phyloP scores from a whole-genome alignment of 2,329 filamentous ascomycete genomes.

The Aaosphaeria arxii region DNA sequence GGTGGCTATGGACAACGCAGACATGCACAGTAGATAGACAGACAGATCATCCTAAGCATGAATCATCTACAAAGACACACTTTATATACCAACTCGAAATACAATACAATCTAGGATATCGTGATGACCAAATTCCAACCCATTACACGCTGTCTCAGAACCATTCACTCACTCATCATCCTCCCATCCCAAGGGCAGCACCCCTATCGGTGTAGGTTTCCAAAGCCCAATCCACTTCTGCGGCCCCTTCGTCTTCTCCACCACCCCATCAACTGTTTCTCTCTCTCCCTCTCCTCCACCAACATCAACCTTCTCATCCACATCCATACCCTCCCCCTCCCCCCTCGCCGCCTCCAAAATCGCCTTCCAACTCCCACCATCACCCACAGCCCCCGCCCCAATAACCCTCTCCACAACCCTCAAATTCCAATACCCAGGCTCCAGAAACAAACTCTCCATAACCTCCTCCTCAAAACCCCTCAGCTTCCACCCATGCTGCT shows the following conservation, averaged over 20 bases:
- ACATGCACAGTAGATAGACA: no score
- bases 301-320: not conserved
- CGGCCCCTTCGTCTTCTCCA: slow-evolving; percentile 18
- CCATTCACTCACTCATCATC: slow-evolving; percentile 14
- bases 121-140: not conserved
- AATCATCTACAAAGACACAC: no score
- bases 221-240: slow-evolving; percentile 30
- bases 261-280: not conserved
- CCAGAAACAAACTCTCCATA: slow-evolving; percentile 32
- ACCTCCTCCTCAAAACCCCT: slow-evolving; percentile 1
- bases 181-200: slow-evolving; percentile 21
- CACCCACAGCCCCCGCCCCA: slow-evolving; percentile 10
- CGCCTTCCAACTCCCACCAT: slow-evolving; percentile 11
- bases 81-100: no score
- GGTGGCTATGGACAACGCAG: no score
- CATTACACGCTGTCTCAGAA: not conserved
- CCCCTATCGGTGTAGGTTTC: slow-evolving; percentile 30
- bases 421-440: slow-evolving; percentile 37
- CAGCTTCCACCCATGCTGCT: slow-evolving; percentile 3
- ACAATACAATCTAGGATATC: no score
- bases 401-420: slow-evolving; percentile 34
- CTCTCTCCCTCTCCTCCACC: not conserved
- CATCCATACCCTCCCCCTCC: slow-evolving; percentile 2
- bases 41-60: no score
- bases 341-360: slow-evolving; percentile 31